Evolutionary conservation across 2,329 filamentous ascomycete genomes (phyloP).

Genomic region (Fusarium foetens): DNA sequence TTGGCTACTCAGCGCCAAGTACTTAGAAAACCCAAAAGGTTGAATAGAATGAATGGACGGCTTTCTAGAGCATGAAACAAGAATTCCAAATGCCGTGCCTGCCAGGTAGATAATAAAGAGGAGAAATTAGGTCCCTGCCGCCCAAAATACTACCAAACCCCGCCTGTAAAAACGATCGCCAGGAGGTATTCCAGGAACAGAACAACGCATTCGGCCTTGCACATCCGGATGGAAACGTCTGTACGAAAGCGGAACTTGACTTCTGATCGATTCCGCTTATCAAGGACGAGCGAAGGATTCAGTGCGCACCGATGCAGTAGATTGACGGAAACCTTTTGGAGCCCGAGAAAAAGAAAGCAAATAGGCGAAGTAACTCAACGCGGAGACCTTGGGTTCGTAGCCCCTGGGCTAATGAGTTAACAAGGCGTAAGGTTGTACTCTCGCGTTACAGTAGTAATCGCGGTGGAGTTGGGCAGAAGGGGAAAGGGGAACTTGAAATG

Average conservation of each 20-base stretch:
- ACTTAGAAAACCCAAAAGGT: not conserved
- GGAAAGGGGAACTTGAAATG: not conserved
- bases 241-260: not conserved
- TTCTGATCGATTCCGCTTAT: not conserved
- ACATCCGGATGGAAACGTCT: not conserved
- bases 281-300: not conserved
- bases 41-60: not conserved
- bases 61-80: not conserved
- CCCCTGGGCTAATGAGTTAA: not conserved
- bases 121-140: not conserved
- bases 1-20: not conserved
- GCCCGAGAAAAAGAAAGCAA: not conserved
- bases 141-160: not conserved
- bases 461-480: not conserved
- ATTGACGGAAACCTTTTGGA: not conserved
- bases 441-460: not conserved
- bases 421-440: not conserved
- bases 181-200: not conserved
- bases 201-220: not conserved
- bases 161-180: not conserved
- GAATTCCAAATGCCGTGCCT: not conserved
- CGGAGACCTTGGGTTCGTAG: not conserved
- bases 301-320: not conserved
- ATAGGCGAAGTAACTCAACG: not conserved
- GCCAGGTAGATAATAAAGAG: not conserved